Base-by-base conservation (phyloP, 305 asterid genomes). In the Vinca major region DNA sequence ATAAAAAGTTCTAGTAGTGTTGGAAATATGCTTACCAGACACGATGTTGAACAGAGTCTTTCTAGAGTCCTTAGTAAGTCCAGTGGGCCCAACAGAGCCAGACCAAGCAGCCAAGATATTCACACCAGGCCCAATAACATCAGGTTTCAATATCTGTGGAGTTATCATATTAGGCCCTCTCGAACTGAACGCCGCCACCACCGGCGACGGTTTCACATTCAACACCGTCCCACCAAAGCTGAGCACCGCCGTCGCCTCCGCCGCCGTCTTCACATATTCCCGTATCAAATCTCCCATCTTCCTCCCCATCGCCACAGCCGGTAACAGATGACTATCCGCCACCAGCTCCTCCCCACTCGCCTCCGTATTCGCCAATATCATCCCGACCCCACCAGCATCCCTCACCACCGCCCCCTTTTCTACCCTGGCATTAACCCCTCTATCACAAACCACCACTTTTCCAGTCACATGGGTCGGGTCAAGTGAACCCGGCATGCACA, bases 351-450 rank as follows among this genome's bases (percentile, higher is more conserved):
- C 86, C 3, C 86, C 88, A 51, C 73, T 83, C 17, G 54, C 81
- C 47, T 68, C 84, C 17, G 88, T 83, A 61, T 83, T 83, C 4
- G 85, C 88, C 56, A 83, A 62, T 69, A 83, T 83, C 88, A 83
- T 79, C 51, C 86, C 88, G 0, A 81, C 63, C 11, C 88, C 88
- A 26, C 88, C 88, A 1, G 86, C 84, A 6, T 77, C 79, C 54
- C 63, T 79, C 51, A 83, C 88, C 7, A 79, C 88, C 14, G 43
- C 65, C 1, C 88, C 88, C 62, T 83, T 83, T 68, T 83, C 86
- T 7, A 79, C 88, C 21, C 88, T 70, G 0, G 88, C 82, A 55
- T 70, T 81, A 0, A 74, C 54, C 10, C 88, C 88, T 73, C 86
- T 79, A 63, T 83, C 88, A 44, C 88, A 83, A 0, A 83, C 8